Base-by-base conservation (phyloP, 1,139 yeast genomes). In the Candida smagusa region DNA sequence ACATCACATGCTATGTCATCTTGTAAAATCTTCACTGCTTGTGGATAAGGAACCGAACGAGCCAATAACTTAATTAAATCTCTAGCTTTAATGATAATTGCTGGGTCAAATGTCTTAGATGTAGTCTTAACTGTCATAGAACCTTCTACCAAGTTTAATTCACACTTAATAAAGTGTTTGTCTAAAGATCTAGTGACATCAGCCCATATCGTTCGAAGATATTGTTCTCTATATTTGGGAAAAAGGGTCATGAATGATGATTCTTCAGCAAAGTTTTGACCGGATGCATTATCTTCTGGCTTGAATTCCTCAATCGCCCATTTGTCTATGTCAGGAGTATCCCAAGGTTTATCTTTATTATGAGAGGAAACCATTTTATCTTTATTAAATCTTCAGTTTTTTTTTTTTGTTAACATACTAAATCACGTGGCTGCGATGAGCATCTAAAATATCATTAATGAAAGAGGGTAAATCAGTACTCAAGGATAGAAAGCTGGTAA, bases 301-400 rank as follows among this genome's bases (percentile, higher is more conserved):
- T 76, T 84, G 69, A 92, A 92, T 45, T 89, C 95, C 28, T 89
- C 96, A 31, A 82, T 72, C 47, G 76, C 70, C 99, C 99, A 92
- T 60, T 92, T 90, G 58, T 92, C 96, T 45, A 92, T 83, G 53
- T 89, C 97, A 22, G 86, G 88, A 9, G 96, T 89, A 58, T 92
- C 97, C 97, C 98, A 90, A 39, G 97, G 97, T 63, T 92, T 92
- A 53, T 90, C 97, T 58, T 81, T 84, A 61, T 90, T 86, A 61
- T 90, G 92, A 40, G 95, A 85, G 3, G 96, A 88, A 25, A 85
- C 89, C 97, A 92, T 90, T 31, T 42, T 57, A 28, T 28, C 26
- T 23, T 13, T 24, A 16, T n/a, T 12, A 35, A 27, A 39, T 42
- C 40, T 44, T 35, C n/a, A n/a, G n/a, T n/a, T 30, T 21, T 30